Evolutionary conservation across 192 early-diverging fungal genomes (phyloP), one percentile per base, ranked within the genome.

Genomic region (Glomus cerebriforme): DNA sequence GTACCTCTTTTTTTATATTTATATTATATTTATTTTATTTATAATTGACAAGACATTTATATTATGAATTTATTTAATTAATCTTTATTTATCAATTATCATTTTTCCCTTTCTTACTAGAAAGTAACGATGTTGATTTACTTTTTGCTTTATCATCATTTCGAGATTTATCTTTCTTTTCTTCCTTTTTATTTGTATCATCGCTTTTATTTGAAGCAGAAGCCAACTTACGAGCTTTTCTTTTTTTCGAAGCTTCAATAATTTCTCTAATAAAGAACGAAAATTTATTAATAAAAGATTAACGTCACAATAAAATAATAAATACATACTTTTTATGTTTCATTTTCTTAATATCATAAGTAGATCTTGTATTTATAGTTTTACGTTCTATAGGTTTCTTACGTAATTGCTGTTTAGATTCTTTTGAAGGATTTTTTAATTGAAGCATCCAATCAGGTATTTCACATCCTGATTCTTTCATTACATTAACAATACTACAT

Each of bases 401-500:
- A 77, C 88, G 89, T 74, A 95, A 80, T 59, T 91, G 85, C 79
- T 90, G 82, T 63, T 87, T 88, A 29, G 85, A 37, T 7, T 17
- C 81, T 73, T 86, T 87, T 86, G 81, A 87, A 72, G 92, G 90
- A 59, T 93, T 92, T 78, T 95, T 94, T 74, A 99, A 86, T 73
- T 89, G 77, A 80, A 99, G 81, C 97, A 99, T 98, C 98, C 98
- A 99, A 39, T 98, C 96, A 34, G 97, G 95, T 7, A 99, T 93
- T 1, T 98, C 94, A 85, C 97, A 97, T 7, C 97, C 98, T 45
- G 93, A 95, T 69, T 95, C 92, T 54, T 90, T 88, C 96, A 99
- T 98, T 12, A 99, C 97, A 83, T 99, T 98, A 17, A 97, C 97
- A 72, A 99, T 92, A 60, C 90, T 92, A 79, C 3, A n/a, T n/a